Percentiles rank a stretch among this genome's conserved stretches.
phyloP scores from a whole-genome alignment of 305 asterid genomes.

The Lippia alba region DNA sequence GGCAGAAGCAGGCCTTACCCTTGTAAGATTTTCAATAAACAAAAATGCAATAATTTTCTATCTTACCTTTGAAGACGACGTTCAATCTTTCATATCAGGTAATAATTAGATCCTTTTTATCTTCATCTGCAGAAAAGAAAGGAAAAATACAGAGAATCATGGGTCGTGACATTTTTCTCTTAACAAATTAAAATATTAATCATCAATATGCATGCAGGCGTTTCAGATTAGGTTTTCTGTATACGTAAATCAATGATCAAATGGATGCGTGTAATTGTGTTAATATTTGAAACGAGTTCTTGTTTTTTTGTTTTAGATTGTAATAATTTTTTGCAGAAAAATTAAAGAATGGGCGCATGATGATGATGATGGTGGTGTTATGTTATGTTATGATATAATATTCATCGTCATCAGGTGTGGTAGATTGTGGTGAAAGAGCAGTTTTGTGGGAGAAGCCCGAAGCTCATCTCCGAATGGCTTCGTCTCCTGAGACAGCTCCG shows the following conservation, averaged over 20 bases:
- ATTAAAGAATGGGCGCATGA: too few species aligned
- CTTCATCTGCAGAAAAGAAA: not conserved
- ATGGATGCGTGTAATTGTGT: too few species aligned
- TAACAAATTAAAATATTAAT: not conserved
- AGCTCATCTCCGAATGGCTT: not conserved
- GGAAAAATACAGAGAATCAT: not conserved
- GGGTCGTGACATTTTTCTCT: not conserved
- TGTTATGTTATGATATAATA: too few species aligned
- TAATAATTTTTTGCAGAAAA: not conserved
- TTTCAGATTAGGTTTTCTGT: not conserved
- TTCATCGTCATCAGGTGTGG: not conserved
- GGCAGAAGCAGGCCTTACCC: conserved; percentile 28
- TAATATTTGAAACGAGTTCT: not conserved
- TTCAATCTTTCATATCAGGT: conserved; percentile 39
- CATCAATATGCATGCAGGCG: not conserved
- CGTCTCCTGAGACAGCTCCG: conserved; percentile 48
- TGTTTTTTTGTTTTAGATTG: not conserved
- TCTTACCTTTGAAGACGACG: conserved; percentile 37
- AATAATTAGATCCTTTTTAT: not conserved
- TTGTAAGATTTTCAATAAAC: conserved; percentile 37
- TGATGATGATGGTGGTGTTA: too few species aligned
- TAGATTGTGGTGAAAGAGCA: conserved; percentile 1
- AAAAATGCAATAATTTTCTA: conserved; percentile 28
- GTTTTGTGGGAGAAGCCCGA: not conserved
- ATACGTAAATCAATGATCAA: too few species aligned